Evolutionary conservation across 768 basidiomycete genomes (phyloP), one percentile per base, ranked within the genome.

Genomic region (Asterophora lycoperdoides): DNA sequence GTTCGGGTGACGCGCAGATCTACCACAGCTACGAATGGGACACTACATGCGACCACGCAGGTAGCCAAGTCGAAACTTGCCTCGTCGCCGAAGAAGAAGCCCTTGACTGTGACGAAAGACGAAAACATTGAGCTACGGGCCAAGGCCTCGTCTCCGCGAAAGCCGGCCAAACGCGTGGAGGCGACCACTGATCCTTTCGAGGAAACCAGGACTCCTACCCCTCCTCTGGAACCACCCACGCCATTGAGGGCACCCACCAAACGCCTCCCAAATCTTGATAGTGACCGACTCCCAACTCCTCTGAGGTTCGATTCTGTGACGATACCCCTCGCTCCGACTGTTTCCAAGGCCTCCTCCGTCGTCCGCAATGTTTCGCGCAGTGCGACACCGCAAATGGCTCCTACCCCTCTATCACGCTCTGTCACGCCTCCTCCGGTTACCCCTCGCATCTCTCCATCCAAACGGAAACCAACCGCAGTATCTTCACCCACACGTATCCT

Each of bases 401-500:
- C 34, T 15, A 13, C 40, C n/a, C 30, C 48, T 28, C 18, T 36
- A n/a, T 41, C 44, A 37, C 34, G 26, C 39, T 37, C 48, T 17
- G 47, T 40, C 41, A 41, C 44, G 20, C 37, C 44, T n/a, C 37
- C 40, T 23, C 30, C 33, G 3, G 33, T 43, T 5, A 42, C 36
- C 9, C 40, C n/a, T 15, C 15, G 37, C 14, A 14, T 42, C 7
- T 43, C 51, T 20, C 49, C 53, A 18, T 35, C 47, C 20, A 61
- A 57, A 43, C 49, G 23, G 20, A 52, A 23, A 15, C 15, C 40
- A 15, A 38, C 44, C 46, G 52, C 56, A 20, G 51, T 61, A 57
- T 50, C 43, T 44, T 48, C 42, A 23, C 47, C 43, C 28, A 51
- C 23, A 18, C 63, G 58, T 45, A 54, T 65, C 17, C 63, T 64